A percentile compares a stretch with the other conserved stretches of the same genome.
phyloP scores from a whole-genome alignment of 1,284 basidiomycete genomes.

The Cryptococcus hybrid region DNA sequence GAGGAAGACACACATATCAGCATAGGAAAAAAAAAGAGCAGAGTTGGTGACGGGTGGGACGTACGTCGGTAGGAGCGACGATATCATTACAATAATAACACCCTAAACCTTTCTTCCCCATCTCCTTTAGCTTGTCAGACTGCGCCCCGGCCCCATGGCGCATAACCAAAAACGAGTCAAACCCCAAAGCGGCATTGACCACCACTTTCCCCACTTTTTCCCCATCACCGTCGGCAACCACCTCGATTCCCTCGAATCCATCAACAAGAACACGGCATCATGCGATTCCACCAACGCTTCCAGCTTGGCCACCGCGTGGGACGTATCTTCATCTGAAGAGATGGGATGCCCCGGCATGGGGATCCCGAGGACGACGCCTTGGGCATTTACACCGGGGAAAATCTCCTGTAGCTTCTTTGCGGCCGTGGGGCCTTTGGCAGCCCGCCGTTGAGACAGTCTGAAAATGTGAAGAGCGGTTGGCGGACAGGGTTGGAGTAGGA shows the following conservation, averaged over 20 bases:
- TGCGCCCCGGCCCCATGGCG: conserved; percentile 65
- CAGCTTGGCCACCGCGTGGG: conserved; percentile 58
- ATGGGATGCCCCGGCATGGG: conserved; percentile 99
- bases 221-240: conserved; percentile 93
- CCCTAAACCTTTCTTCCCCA: conserved; percentile 57
- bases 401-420: conserved; percentile 83
- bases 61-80: conserved; percentile 89
- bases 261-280: conserved; percentile 89
- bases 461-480: conserved; percentile 93
- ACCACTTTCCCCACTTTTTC: conserved; percentile 84
- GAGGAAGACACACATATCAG: conserved; percentile 88
- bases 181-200: conserved; percentile 92
- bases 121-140: not conserved
- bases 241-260: conserved; percentile 94
- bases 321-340: conserved; percentile 28
- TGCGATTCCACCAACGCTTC: conserved; percentile 78
- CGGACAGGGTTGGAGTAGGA: conserved; percentile 97
- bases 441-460: conserved; percentile 89
- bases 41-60: conserved; percentile 65
- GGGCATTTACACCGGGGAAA: conserved; percentile 87
- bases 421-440: conserved; percentile 92
- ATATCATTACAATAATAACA: conserved; percentile 99
- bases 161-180: conserved; percentile 97
- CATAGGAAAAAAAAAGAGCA: conserved; percentile 58
- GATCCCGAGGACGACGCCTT: conserved; percentile 71